These are phyloP conservation scores for Debaryomyces hansenii DNA, from an alignment of 805 yeast genomes.

Conservation along the genomic window DNA sequence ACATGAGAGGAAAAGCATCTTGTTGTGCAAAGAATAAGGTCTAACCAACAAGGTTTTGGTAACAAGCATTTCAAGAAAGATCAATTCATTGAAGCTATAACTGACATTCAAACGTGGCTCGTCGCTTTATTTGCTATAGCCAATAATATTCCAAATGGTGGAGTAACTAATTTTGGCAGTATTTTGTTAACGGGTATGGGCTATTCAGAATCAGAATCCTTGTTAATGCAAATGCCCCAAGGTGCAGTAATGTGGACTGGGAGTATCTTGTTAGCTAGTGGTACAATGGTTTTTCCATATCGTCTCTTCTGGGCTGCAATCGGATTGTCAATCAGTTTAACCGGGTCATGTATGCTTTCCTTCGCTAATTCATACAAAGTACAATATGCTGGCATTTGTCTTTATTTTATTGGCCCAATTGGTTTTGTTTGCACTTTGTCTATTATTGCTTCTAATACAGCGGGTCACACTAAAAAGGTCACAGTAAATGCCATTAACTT, in stretches of 20 bases:
- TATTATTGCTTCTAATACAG: slow-evolving; percentile 21
- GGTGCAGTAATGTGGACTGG: slow-evolving; percentile 36
- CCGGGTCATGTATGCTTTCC: too few species aligned
- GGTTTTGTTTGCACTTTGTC: slow-evolving; percentile 31
- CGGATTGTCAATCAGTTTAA: slow-evolving; percentile 12
- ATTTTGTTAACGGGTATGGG: slow-evolving; percentile 17
- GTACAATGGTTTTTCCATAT: slow-evolving; percentile 7
- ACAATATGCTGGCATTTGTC: slow-evolving; percentile 8
- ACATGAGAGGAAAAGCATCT: slow-evolving; percentile 30
- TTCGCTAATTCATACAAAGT: too few species aligned
- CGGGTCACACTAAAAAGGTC: slow-evolving; percentile 28
- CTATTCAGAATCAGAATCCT: slow-evolving; percentile 8
- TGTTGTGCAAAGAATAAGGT: slow-evolving; percentile 30
- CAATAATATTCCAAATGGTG: slow-evolving; percentile 37
- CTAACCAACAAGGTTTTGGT: slow-evolving; percentile 45
- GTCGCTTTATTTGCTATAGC: slow-evolving; percentile 25
- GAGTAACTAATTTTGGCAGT: slow-evolving; percentile 34
- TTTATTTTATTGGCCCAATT: slow-evolving; percentile 26
- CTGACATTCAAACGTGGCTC: slow-evolving; percentile 35
- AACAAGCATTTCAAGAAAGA: slow-evolving; percentile 34
- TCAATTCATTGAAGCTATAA: slow-evolving; percentile 37
- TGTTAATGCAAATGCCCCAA: slow-evolving; percentile 37
- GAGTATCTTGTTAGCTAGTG: slow-evolving; percentile 15
- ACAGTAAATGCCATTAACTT: slow-evolving; percentile 26
- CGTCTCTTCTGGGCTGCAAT: slow-evolving; percentile 29